Percentiles rank a stretch among this genome's conserved stretches.
phyloP scores from a whole-genome alignment of 2,329 filamentous ascomycete genomes.

The Fusarium setosum region DNA sequence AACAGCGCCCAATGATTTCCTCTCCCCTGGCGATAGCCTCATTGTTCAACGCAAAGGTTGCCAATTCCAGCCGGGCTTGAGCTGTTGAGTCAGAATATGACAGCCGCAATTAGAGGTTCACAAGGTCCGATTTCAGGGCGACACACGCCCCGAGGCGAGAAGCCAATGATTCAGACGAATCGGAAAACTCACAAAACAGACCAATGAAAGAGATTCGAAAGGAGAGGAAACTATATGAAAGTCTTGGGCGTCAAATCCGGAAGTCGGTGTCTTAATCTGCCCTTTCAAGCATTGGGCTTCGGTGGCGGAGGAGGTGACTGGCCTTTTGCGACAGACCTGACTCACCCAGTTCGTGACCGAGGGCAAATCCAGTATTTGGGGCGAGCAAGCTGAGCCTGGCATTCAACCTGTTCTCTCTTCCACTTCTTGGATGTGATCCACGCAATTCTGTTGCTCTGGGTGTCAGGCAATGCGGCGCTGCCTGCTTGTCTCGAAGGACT shows the following conservation, averaged over 20 bases:
- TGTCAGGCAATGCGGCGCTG: conserved; percentile 6
- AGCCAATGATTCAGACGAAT: neutral
- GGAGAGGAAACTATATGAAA: neutral
- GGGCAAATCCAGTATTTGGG: neutral
- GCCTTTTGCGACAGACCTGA: conserved; percentile 9
- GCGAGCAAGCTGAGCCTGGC: neutral
- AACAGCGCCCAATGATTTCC: neutral
- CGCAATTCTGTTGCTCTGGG: neutral
- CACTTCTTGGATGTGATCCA: neutral
- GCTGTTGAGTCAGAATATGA: neutral
- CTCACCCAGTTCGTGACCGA: conserved; percentile 5
- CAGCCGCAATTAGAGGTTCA: neutral
- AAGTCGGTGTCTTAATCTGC: neutral
- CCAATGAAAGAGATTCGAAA: neutral
- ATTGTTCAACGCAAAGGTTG: neutral
- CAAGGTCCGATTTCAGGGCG: neutral
- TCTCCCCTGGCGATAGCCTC: neutral
- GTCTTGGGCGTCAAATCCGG: neutral
- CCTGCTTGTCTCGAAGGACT: conserved; percentile 2
- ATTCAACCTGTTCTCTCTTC: neutral
- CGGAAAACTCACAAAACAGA: neutral
- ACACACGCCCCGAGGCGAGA: neutral
- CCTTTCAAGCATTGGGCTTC: neutral
- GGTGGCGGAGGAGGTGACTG: conserved; percentile 6
- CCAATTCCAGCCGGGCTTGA: neutral